Conservation (phyloP, 2,329 filamentous ascomycete genomes). For the Fusarium chlamydosporum region DNA sequence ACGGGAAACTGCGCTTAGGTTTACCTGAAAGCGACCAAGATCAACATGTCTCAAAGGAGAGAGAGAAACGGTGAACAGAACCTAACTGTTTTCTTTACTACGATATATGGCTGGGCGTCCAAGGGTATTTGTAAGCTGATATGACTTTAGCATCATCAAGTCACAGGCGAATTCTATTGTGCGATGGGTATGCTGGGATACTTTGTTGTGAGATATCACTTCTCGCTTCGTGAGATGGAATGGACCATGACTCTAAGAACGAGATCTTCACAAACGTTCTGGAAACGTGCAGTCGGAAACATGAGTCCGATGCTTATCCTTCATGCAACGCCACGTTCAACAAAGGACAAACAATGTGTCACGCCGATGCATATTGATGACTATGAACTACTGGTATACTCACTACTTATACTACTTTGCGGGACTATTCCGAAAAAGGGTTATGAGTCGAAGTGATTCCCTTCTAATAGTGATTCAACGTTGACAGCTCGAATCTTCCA, state of each 20-base stretch:
- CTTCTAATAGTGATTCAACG: background rate
- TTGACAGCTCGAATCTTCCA: background rate
- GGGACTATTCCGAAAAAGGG: background rate
- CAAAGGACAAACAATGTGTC: slow-evolving; percentile 6
- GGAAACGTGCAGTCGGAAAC: background rate
- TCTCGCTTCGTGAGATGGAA: background rate
- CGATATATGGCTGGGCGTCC: background rate
- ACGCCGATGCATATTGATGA: slow-evolving; percentile 9
- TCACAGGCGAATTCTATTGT: too few species aligned
- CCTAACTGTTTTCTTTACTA: background rate
- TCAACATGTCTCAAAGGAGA: background rate
- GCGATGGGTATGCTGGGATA: too few species aligned
- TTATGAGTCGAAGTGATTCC: slow-evolving; percentile 25
- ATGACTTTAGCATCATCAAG: background rate
- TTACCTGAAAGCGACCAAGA: background rate
- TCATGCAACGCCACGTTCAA: background rate
- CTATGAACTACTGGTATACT: too few species aligned
- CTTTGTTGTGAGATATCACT: background rate
- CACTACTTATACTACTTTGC: background rate
- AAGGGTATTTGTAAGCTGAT: background rate
- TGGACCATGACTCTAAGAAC: background rate
- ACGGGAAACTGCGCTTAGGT: background rate
- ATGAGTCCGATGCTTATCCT: background rate
- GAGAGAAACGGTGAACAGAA: background rate
- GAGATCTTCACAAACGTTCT: background rate